These are phyloP conservation scores for Lodderomyces orthopsilosis DNA, from an alignment of 1,139 yeast species.

Conservation along the genomic window DNA sequence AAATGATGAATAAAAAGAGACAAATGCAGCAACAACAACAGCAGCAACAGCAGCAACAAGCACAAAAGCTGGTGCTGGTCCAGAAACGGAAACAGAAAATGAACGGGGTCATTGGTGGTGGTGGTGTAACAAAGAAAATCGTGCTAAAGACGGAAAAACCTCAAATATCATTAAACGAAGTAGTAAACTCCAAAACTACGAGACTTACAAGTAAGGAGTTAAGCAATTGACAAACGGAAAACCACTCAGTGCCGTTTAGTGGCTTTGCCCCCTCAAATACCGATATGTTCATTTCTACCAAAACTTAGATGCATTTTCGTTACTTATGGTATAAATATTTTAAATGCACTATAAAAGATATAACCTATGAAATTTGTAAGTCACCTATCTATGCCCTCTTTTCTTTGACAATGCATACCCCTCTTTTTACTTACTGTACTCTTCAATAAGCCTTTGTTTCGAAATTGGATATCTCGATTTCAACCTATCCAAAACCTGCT, in stretches of 20 bases:
- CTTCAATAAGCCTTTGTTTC: constrained; percentile 14
- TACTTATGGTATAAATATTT: too few relatives aligned
- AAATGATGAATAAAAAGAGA: constrained; percentile 9
- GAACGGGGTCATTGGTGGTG: constrained; percentile 7
- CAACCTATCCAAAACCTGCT: constrained; percentile 9
- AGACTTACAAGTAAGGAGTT: constrained; percentile 7
- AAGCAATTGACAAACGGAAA: background rate
- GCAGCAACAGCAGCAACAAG: constrained; percentile 3
- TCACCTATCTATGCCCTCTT: too few relatives aligned
- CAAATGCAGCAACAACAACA: constrained; percentile 7
- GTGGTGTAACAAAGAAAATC: constrained; percentile 5
- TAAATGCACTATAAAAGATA: too few relatives aligned
- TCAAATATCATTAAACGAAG: constrained; percentile 11
- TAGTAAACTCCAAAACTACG: constrained; percentile 12
- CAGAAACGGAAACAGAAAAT: background rate
- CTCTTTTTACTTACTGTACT: constrained; percentile 6
- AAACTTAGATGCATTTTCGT: background rate
- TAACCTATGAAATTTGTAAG: too few relatives aligned
- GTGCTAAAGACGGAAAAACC: constrained; percentile 2
- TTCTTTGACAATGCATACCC: too few relatives aligned
- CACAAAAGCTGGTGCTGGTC: background rate
- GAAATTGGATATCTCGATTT: constrained; percentile 12
- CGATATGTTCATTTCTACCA: background rate
- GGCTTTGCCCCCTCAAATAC: too few relatives aligned
- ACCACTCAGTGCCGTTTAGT: too few relatives aligned